Conservation (phyloP, 805 yeast species). For the Candida manassasensis region DNA sequence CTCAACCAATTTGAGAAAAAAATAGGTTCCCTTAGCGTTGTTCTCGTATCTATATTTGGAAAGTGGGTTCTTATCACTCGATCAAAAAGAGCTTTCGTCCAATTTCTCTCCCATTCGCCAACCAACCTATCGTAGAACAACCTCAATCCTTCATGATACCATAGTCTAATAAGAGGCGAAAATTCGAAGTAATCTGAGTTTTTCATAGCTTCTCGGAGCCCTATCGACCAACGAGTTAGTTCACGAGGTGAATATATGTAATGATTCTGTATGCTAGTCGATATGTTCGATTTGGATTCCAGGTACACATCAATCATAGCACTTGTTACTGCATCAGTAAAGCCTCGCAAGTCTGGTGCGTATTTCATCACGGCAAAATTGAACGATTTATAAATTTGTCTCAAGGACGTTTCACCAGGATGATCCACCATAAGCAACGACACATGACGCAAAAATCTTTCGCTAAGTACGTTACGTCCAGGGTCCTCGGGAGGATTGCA, state of each 20-base stretch:
- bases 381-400: constrained; percentile 63
- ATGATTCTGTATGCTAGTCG: constrained; percentile 41
- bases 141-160: constrained; percentile 80
- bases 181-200: constrained; percentile 32
- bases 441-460: constrained; percentile 63
- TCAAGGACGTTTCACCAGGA: constrained; percentile 60
- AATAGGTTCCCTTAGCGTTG: constrained; percentile 46
- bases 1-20: constrained; percentile 75
- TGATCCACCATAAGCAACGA: constrained; percentile 71
- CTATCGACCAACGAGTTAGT: constrained; percentile 79
- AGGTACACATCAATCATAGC: constrained; percentile 67
- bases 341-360: constrained; percentile 58
- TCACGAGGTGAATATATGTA: constrained; percentile 88
- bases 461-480: constrained; percentile 58
- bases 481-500: constrained; percentile 86
- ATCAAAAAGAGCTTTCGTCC: constrained; percentile 41
- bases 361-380: constrained; percentile 51
- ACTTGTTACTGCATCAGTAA: constrained; percentile 44
- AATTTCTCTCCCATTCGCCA: constrained; percentile 37
- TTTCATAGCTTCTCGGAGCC: constrained; percentile 53
- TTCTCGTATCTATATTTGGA: constrained; percentile 37
- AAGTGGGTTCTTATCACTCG: constrained; percentile 37
- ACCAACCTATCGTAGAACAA: constrained; percentile 73
- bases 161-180: constrained; percentile 50
- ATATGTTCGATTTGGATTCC: constrained; percentile 38